A percentile compares a stretch with the other conserved stretches of the same genome.
Evolutionary conservation across 345 rosid genomes (phyloP).

Genomic region (Sapria himalayana): DNA sequence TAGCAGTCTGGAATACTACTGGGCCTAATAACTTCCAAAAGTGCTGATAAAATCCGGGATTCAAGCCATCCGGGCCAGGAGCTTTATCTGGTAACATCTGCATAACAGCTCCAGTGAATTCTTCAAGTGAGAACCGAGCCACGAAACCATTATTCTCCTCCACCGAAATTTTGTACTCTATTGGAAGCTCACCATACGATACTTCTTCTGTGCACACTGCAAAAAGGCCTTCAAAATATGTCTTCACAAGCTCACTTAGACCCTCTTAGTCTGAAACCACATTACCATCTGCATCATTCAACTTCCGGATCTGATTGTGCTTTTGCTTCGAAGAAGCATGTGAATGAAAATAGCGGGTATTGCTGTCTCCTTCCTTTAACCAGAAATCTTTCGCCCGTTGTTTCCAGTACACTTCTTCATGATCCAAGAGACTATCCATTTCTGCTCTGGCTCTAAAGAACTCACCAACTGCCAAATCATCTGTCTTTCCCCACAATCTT

Average conservation of each 20-base stretch:
- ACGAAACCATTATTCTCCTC: background rate
- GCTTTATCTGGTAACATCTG: background rate
- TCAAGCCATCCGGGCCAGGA: background rate
- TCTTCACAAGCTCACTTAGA: background rate
- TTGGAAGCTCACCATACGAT: background rate
- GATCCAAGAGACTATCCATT: background rate
- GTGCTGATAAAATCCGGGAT: background rate
- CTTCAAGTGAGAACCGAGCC: too few relatives aligned
- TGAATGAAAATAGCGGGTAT: background rate
- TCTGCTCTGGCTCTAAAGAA: background rate
- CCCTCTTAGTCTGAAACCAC: background rate
- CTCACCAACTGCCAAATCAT: background rate
- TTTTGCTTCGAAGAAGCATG: background rate
- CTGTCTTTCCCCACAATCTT: background rate
- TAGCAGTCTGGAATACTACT: background rate
- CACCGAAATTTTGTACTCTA: background rate
- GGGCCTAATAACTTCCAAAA: background rate
- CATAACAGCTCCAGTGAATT: too few relatives aligned
- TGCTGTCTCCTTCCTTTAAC: background rate
- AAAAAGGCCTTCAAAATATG: background rate
- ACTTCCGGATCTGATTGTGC: background rate
- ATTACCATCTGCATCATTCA: background rate
- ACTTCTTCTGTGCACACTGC: background rate
- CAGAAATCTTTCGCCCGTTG: background rate
- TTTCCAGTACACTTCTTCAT: background rate